phyloP scores from a whole-genome alignment of 2,329 filamentous ascomycete genomes.

The Arthrinium phaeospermum region DNA sequence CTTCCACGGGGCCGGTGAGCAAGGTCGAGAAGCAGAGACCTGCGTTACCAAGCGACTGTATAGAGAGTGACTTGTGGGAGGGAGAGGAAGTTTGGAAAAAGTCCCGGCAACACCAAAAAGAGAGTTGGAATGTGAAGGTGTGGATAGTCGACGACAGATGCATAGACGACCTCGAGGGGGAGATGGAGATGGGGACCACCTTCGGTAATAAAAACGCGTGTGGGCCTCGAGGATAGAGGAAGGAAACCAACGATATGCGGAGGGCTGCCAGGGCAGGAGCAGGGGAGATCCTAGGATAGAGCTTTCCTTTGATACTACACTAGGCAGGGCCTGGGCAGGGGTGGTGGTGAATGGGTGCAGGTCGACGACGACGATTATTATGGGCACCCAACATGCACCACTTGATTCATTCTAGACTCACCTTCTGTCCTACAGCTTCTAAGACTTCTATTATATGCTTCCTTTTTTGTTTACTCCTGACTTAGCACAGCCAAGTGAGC shows the following conservation, averaged over 20 bases:
- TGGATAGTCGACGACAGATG: constrained; percentile 6
- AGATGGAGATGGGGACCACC: background rate
- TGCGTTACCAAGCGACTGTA: constrained; percentile 29
- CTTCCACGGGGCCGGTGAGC: constrained; percentile 23
- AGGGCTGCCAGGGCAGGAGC: background rate
- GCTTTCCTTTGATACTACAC: constrained; percentile 16
- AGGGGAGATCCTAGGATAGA: constrained; percentile 4
- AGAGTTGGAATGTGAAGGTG: constrained; percentile 13
- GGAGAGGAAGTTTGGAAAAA: constrained; percentile 20
- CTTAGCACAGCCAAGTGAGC: background rate
- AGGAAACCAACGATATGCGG: constrained; percentile 11
- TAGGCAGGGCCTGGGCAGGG: constrained; percentile 3
- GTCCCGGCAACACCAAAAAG: constrained; percentile 17
- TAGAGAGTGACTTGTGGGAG: constrained; percentile 26
- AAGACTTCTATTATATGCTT: background rate
- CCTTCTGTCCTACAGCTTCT: background rate
- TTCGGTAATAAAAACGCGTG: constrained; percentile 13
- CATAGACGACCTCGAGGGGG: constrained; percentile 2
- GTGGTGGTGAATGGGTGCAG: background rate
- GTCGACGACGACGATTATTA: background rate
- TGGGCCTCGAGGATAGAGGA: background rate
- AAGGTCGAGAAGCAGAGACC: constrained; percentile 32
- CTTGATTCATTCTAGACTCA: constrained; percentile 9
- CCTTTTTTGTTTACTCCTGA: constrained; percentile 16
- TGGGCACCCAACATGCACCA: background rate